phyloP scores from a whole-genome alignment of 345 rosid genomes.

The Citrus inodora region DNA sequence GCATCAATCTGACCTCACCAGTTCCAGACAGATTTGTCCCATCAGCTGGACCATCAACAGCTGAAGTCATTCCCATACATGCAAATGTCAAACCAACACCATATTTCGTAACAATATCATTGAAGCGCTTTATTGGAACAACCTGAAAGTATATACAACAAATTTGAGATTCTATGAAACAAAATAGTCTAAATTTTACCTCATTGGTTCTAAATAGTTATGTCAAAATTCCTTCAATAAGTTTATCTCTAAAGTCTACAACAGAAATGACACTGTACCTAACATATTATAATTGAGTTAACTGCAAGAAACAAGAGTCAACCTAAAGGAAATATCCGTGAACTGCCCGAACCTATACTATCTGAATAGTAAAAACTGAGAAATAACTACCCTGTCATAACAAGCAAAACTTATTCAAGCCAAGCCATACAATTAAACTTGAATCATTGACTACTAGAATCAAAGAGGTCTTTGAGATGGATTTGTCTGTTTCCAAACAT shows the following conservation, averaged over 20 bases:
- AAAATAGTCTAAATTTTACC: background rate
- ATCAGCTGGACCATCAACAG: slow-evolving; percentile 77
- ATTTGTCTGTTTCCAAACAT: background rate
- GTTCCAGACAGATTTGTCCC: slow-evolving; percentile 65
- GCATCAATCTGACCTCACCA: slow-evolving; percentile 89
- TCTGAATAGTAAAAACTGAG: background rate
- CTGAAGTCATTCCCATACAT: slow-evolving; percentile 79
- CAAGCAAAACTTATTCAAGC: background rate
- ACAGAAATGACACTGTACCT: background rate
- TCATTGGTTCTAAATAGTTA: background rate
- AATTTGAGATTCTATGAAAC: background rate
- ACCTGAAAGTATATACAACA: slow-evolving; percentile 43
- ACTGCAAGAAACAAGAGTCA: background rate
- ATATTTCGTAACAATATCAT: slow-evolving; percentile 50
- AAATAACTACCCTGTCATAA: background rate
- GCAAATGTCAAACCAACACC: slow-evolving; percentile 87
- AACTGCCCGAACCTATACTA: background rate
- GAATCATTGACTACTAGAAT: background rate
- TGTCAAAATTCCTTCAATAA: background rate
- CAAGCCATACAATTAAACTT: background rate
- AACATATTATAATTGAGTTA: background rate
- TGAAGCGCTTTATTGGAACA: slow-evolving; percentile 70
- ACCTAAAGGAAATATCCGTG: background rate
- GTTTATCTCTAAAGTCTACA: background rate
- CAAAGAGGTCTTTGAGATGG: background rate